A percentile compares a stretch with the other conserved stretches of the same genome.
These are phyloP conservation scores for Neohortaea acidophila DNA, from an alignment of 495 filamentous ascomycete genomes.

Conservation along the genomic window DNA sequence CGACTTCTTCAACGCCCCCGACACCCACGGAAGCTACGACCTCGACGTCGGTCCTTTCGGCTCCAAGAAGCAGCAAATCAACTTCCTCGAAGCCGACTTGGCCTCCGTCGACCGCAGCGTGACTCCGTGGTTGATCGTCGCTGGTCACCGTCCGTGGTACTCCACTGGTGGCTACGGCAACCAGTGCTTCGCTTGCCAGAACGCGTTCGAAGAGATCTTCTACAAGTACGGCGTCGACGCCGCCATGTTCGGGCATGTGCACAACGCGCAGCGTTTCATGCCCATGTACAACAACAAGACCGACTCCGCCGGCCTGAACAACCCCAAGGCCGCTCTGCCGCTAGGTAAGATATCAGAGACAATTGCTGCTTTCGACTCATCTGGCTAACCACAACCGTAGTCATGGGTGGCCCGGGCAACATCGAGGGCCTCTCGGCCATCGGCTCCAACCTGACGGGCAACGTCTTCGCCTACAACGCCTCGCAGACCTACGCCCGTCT, in stretches of 20 bases:
- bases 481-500: slow-evolving; percentile 39
- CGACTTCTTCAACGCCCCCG: slow-evolving; percentile 32
- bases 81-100: slow-evolving; percentile 33
- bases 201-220: slow-evolving; percentile 41
- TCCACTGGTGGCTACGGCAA: slow-evolving; percentile 27
- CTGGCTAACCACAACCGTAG: too few relatives aligned
- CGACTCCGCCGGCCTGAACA: slow-evolving; percentile 33
- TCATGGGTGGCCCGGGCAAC: slow-evolving; percentile 30
- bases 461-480: slow-evolving; percentile 40
- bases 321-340: slow-evolving; percentile 44
- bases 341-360: too few relatives aligned
- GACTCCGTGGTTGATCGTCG: slow-evolving; percentile 43
- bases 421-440: slow-evolving; percentile 31
- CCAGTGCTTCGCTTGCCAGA: slow-evolving; percentile 37
- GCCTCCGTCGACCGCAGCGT: slow-evolving; percentile 34
- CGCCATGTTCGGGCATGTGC: slow-evolving; percentile 47
- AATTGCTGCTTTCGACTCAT: too few relatives aligned
- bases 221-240: slow-evolving; percentile 48
- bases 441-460: slow-evolving; percentile 30
- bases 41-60: slow-evolving; percentile 41
- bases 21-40: slow-evolving; percentile 31
- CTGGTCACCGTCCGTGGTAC: slow-evolving; percentile 49
- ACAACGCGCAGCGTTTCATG: slow-evolving; percentile 38
- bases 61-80: slow-evolving; percentile 28
- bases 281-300: slow-evolving; percentile 31